Percentiles rank a stretch among this genome's conserved stretches.
phyloP scores from a whole-genome alignment of 2,329 filamentous ascomycete species.

The Xylariomycetidae sp. region DNA sequence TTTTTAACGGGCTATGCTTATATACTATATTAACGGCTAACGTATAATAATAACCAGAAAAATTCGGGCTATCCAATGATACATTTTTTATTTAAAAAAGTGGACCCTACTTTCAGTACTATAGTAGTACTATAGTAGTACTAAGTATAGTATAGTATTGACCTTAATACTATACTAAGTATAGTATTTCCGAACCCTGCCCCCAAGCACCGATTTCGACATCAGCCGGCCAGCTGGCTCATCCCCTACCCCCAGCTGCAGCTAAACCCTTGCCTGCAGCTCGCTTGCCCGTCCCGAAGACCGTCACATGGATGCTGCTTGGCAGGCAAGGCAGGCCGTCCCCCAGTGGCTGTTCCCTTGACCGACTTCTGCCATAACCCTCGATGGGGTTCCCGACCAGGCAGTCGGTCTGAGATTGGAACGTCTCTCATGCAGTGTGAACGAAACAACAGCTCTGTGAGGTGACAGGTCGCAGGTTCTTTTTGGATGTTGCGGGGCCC shows the following conservation, averaged over 20 bases:
- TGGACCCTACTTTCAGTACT: too few relatives aligned
- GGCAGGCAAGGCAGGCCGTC: slow-evolving; percentile 14
- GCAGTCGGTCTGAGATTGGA: slow-evolving; percentile 23
- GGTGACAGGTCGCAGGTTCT: too few relatives aligned
- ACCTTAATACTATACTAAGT: too few relatives aligned
- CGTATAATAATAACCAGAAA: too few relatives aligned
- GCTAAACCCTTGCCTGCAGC: slow-evolving; percentile 15
- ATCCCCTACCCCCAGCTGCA: slow-evolving; percentile 11
- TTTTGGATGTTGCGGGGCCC: slow-evolving; percentile 16
- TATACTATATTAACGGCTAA: too few relatives aligned
- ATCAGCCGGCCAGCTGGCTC: slow-evolving; percentile 1
- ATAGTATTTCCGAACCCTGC: too few relatives aligned
- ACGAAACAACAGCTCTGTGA: background rate
- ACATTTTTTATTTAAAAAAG: too few relatives aligned
- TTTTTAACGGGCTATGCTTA: too few relatives aligned
- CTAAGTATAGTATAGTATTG: too few relatives aligned
- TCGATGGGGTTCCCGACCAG: slow-evolving; percentile 18
- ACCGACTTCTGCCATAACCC: slow-evolving; percentile 18
- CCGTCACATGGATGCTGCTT: slow-evolving; percentile 16
- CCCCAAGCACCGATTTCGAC: too few relatives aligned
- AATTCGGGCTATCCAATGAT: too few relatives aligned
- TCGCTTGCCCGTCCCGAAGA: slow-evolving; percentile 24
- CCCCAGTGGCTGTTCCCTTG: slow-evolving; percentile 11
- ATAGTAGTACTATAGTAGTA: too few relatives aligned
- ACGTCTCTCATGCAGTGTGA: slow-evolving; percentile 16